Evolutionary conservation across 2,329 filamentous ascomycete genomes (phyloP).

Genomic region (Gnomoniopsis sp.): DNA sequence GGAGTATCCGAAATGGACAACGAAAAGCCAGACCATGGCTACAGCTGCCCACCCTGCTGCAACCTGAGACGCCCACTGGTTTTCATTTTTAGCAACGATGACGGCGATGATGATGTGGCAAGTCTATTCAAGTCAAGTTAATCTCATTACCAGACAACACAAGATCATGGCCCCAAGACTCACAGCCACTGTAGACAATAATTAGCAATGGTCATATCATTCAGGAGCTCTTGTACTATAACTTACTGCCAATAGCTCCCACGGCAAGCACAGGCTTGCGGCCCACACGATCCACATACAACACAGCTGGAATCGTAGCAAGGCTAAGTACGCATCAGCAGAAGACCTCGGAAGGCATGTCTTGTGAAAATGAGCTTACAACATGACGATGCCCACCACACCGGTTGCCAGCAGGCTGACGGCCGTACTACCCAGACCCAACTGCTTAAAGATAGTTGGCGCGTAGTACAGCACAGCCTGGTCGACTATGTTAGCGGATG

Average conservation of each 20-base stretch:
- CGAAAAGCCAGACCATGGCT: slow-evolving; percentile 70
- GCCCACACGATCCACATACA: slow-evolving; percentile 63
- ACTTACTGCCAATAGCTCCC: slow-evolving; percentile 62
- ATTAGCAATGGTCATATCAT: background rate
- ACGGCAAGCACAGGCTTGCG: slow-evolving; percentile 60
- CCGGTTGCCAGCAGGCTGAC: slow-evolving; percentile 64
- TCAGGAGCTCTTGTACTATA: background rate
- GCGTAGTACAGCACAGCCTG: slow-evolving; percentile 62
- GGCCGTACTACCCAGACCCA: slow-evolving; percentile 53
- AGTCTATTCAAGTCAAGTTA: slow-evolving; percentile 36
- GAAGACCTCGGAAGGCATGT: background rate
- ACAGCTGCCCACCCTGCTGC: slow-evolving; percentile 68
- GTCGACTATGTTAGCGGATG: slow-evolving; percentile 44
- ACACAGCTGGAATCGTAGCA: slow-evolving; percentile 62
- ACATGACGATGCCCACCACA: slow-evolving; percentile 69
- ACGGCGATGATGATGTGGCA: slow-evolving; percentile 71
- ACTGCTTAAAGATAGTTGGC: slow-evolving; percentile 64
- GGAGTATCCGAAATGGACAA: slow-evolving; percentile 70
- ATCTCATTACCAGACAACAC: background rate
- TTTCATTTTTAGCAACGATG: slow-evolving; percentile 62
- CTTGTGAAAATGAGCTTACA: slow-evolving; percentile 26
- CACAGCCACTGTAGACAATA: background rate
- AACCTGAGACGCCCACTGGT: slow-evolving; percentile 52
- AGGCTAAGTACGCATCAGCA: slow-evolving; percentile 27
- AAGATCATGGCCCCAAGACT: background rate